Conservation (phyloP, 2,329 filamentous ascomycete genomes). For the Ustulina deusta region DNA sequence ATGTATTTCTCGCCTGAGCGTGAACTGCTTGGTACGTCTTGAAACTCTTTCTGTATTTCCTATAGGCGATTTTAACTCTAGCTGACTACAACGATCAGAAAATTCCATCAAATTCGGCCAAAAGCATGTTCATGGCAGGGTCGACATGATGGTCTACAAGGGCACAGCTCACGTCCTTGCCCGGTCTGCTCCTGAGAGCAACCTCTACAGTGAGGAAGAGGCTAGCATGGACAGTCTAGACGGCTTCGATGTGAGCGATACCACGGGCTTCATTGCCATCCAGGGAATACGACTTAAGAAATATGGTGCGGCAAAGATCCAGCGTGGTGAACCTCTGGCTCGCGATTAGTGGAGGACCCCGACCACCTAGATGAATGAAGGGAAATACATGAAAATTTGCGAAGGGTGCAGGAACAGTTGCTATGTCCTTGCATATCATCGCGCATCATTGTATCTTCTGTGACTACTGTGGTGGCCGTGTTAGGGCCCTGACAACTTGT, state of each 20-base stretch:
- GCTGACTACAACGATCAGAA: conserved; percentile 52
- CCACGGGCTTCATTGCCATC: conserved; percentile 72
- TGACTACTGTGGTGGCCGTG: background rate
- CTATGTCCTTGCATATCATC: conserved; percentile 1
- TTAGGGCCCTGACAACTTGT: too few species aligned
- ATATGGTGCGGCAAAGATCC: background rate
- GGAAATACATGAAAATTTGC: background rate
- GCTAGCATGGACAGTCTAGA: conserved; percentile 64
- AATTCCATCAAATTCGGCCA: conserved; percentile 71
- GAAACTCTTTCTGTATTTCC: too few species aligned
- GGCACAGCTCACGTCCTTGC: conserved; percentile 60
- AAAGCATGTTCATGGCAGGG: conserved; percentile 59
- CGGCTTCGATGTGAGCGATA: conserved; percentile 57
- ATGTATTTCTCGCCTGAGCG: conserved; percentile 68
- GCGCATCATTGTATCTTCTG: conserved; percentile 1
- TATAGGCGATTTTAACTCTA: background rate
- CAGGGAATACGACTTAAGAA: conserved; percentile 56
- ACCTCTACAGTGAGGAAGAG: conserved; percentile 64
- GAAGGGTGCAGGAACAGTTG: conserved; percentile 1
- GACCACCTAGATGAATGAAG: background rate
- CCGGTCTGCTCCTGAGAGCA: conserved; percentile 59
- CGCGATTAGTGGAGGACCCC: background rate
- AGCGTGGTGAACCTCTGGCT: background rate
- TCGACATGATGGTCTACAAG: conserved; percentile 56
- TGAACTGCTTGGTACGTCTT: conserved; percentile 60